Evolutionary conservation across 805 yeast species (phyloP).

Genomic region (Yamadazyma paraphyllophila): DNA sequence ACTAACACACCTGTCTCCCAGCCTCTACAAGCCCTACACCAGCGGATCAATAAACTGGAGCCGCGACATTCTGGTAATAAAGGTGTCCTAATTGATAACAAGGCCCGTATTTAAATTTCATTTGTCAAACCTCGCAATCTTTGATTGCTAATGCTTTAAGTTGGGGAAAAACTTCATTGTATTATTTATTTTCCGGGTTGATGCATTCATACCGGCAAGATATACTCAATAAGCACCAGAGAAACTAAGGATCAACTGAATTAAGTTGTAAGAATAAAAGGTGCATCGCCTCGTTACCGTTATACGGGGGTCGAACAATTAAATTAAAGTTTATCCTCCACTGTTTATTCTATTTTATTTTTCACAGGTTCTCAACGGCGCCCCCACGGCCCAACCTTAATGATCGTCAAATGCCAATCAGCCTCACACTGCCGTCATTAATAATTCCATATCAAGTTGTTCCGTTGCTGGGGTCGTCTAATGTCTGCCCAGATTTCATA

Average conservation of each 20-base stretch:
- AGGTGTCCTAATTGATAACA: neutral
- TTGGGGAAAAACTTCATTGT: neutral
- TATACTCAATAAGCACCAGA: too few relatives aligned
- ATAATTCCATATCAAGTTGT: too few relatives aligned
- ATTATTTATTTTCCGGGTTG: neutral
- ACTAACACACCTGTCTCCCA: too few relatives aligned
- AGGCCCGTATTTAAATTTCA: neutral
- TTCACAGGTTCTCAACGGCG: too few relatives aligned
- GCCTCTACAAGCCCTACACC: too few relatives aligned
- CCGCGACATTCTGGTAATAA: too few relatives aligned
- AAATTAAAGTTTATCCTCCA: neutral
- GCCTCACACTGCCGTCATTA: too few relatives aligned
- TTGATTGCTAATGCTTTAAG: too few relatives aligned
- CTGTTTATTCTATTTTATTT: too few relatives aligned
- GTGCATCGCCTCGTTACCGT: neutral
- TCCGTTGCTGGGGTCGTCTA: too few relatives aligned
- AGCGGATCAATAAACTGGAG: too few relatives aligned
- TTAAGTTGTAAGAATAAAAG: neutral
- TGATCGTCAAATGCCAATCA: neutral
- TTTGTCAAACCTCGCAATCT: neutral
- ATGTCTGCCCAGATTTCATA: neutral
- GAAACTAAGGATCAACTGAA: too few relatives aligned
- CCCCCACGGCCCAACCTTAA: neutral
- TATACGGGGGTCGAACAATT: neutral
- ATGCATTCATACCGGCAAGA: neutral